These are phyloP conservation scores for Euclidium syriacum DNA, from an alignment of 345 rosid genomes.

Conservation along the genomic window DNA sequence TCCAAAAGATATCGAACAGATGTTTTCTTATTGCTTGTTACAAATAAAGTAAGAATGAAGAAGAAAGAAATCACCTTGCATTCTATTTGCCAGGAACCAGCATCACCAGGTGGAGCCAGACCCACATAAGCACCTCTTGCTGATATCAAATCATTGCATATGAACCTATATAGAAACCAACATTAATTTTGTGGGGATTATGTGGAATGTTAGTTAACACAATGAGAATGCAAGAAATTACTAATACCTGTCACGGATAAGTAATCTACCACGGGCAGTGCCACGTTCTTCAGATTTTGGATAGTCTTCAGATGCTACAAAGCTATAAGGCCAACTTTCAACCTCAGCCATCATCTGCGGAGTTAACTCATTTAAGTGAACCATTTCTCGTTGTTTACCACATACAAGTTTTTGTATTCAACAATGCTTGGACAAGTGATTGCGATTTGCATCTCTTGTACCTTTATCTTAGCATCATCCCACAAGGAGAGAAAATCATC, in stretches of 20 bases:
- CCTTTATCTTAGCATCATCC: slow-evolving; percentile 93
- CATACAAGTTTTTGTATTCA: not conserved
- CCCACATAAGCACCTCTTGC: slow-evolving; percentile 70
- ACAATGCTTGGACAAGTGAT: not conserved
- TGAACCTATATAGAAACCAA: slow-evolving; percentile 38
- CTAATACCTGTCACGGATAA: slow-evolving; percentile 55
- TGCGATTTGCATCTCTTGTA: slow-evolving; percentile 13
- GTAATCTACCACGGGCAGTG: slow-evolving; percentile 53
- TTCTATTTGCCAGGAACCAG: slow-evolving; percentile 86
- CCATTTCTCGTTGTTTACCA: slow-evolving; percentile 2
- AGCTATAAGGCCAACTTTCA: slow-evolving; percentile 86
- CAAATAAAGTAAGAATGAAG: not conserved
- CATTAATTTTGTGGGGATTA: not conserved
- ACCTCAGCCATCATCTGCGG: slow-evolving; percentile 74
- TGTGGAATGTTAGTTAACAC: slow-evolving; percentile 1
- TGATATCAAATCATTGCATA: slow-evolving; percentile 34
- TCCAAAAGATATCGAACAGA: not conserved
- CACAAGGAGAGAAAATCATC: slow-evolving; percentile 53
- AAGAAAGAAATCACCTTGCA: slow-evolving; percentile 48
- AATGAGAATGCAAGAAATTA: not conserved
- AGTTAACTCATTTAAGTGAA: not conserved
- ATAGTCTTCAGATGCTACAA: slow-evolving; percentile 86
- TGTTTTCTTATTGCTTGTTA: not conserved
- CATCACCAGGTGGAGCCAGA: slow-evolving; percentile 66
- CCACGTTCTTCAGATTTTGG: slow-evolving; percentile 69